A percentile compares a stretch with the other conserved stretches of the same genome.
Evolutionary conservation across 208 protist genomes (phyloP).

Genomic region (Leishmania major): DNA sequence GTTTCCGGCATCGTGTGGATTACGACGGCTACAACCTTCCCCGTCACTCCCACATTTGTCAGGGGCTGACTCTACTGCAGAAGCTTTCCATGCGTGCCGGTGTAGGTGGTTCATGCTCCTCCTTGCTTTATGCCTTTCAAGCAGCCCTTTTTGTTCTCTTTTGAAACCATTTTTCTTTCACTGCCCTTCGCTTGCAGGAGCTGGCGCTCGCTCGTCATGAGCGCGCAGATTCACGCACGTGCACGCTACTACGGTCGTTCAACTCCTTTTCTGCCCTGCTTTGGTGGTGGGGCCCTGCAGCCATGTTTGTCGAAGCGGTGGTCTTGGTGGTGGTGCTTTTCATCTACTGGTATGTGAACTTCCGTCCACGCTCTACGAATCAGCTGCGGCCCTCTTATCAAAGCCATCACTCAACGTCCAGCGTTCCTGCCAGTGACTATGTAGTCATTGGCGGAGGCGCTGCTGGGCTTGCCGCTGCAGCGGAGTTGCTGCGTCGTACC

Average conservation of each 20-base stretch:
- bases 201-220: not conserved
- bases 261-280: not conserved
- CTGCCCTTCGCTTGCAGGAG: not conserved
- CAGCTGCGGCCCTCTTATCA: constrained; percentile 33
- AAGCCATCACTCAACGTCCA: not conserved
- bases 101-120: not conserved
- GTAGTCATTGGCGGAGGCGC: constrained; percentile 79
- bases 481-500: constrained; percentile 37
- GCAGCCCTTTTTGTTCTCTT: not conserved
- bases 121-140: not conserved
- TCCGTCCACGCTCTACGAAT: constrained; percentile 42
- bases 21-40: not conserved
- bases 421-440: constrained; percentile 48
- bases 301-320: constrained; percentile 27
- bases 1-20: too few species aligned
- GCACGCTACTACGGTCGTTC: not conserved
- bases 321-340: constrained; percentile 20
- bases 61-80: not conserved
- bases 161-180: too few species aligned
- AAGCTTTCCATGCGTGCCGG: not conserved
- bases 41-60: not conserved
- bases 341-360: constrained; percentile 36
- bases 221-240: not conserved
- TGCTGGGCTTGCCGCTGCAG: constrained; percentile 66
- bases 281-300: not conserved